A percentile compares a stretch with the other conserved stretches of the same genome.
Conservation (phyloP, 805 yeast species). For the Metschnikowia amazonensis region DNA sequence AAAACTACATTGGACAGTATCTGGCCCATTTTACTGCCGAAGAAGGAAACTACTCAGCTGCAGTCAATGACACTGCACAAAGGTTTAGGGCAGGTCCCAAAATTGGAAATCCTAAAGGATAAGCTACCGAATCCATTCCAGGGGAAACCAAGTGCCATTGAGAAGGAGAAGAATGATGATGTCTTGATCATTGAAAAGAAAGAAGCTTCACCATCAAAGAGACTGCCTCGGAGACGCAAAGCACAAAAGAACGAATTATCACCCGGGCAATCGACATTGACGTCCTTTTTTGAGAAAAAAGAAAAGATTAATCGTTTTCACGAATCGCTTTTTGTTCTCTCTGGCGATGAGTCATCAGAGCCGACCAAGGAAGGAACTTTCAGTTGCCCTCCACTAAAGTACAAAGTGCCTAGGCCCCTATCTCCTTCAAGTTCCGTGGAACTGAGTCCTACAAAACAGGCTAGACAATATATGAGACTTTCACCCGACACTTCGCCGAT, state of each 20-base stretch:
- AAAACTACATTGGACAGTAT: constrained; percentile 27
- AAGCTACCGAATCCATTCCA: neutral
- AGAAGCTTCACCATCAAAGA: constrained; percentile 1
- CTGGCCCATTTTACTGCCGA: constrained; percentile 14
- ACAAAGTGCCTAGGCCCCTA: constrained; percentile 1
- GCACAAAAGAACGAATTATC: constrained; percentile 6
- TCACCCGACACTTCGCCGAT: constrained; percentile 14
- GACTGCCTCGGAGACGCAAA: constrained; percentile 8
- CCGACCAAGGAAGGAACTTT: neutral
- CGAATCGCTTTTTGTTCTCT: constrained; percentile 10
- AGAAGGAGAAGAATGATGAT: neutral
- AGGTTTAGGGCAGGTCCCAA: neutral
- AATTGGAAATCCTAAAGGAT: neutral
- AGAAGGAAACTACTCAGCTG: neutral
- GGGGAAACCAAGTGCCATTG: neutral
- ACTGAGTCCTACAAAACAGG: constrained; percentile 17
- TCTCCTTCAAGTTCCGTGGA: constrained; percentile 10
- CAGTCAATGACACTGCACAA: neutral
- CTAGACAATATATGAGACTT: constrained; percentile 6
- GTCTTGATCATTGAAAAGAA: neutral
- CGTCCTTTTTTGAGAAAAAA: constrained; percentile 14
- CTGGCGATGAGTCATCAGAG: constrained; percentile 14
- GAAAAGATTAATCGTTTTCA: constrained; percentile 6
- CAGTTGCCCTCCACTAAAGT: neutral
- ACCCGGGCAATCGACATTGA: constrained; percentile 20